A percentile compares a stretch with the other conserved stretches of the same genome.
Evolutionary conservation across 108 stramenopile genomes (phyloP).

Genomic region (Seminavis robusta): DNA sequence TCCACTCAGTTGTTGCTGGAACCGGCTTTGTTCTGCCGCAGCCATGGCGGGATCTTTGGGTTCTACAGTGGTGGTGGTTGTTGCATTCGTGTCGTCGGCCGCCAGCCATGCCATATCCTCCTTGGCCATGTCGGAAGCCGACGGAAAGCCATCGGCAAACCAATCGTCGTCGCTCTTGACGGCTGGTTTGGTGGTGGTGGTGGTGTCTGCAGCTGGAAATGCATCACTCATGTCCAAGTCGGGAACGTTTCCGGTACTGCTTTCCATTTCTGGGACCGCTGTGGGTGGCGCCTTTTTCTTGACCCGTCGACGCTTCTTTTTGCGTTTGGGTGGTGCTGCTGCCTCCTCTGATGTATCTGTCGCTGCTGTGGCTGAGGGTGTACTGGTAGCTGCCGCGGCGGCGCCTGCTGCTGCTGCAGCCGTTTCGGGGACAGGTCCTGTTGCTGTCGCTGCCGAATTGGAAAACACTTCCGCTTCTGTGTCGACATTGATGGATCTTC

Average conservation of each 20-base stretch:
- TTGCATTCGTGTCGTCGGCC: conserved; percentile 28
- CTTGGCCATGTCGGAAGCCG: neutral
- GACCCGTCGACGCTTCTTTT: conserved; percentile 22
- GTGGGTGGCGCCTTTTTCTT: conserved; percentile 18
- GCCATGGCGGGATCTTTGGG: conserved; percentile 4
- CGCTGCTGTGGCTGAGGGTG: no score
- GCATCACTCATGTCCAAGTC: conserved; percentile 14
- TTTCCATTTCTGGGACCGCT: neutral
- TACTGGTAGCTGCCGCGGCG: conserved; percentile 3
- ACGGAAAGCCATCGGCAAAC: neutral
- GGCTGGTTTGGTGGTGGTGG: neutral
- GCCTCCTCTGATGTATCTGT: no score
- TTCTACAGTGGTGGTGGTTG: conserved; percentile 4
- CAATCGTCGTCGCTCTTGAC: neutral
- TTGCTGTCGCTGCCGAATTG: conserved; percentile 16
- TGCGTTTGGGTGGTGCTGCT: no score
- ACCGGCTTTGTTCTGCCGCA: conserved; percentile 48
- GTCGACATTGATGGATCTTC: conserved; percentile 80
- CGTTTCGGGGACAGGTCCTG: no score
- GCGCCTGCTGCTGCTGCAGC: conserved; percentile 4
- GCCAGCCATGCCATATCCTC: neutral
- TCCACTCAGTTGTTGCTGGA: conserved; percentile 64
- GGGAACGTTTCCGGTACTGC: conserved; percentile 23
- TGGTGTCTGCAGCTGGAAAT: neutral
- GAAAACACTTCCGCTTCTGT: conserved; percentile 22